phyloP scores from a whole-genome alignment of 2,329 filamentous ascomycete species.

The Fusarium dimerum region DNA sequence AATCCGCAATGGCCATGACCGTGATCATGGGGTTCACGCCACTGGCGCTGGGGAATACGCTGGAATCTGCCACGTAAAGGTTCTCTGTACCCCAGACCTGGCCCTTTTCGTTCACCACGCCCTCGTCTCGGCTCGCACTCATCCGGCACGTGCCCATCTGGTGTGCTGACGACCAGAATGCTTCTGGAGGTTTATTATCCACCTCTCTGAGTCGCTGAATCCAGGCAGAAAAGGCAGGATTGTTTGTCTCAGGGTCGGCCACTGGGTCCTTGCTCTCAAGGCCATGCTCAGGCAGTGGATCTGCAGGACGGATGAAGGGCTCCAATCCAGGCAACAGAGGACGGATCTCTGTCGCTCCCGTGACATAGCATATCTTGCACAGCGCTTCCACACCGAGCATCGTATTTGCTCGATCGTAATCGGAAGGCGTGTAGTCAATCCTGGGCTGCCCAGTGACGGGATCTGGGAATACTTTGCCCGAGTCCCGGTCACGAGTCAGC shows the following conservation, averaged over 20 bases:
- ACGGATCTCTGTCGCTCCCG: slow-evolving; percentile 80
- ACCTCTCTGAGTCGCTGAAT: slow-evolving; percentile 49
- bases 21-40: slow-evolving; percentile 85
- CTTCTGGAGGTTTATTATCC: slow-evolving; percentile 51
- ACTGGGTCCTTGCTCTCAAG: slow-evolving; percentile 17
- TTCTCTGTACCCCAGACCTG: slow-evolving; percentile 66
- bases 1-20: slow-evolving; percentile 69
- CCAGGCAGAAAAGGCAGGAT: slow-evolving; percentile 64
- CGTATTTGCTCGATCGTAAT: slow-evolving; percentile 71
- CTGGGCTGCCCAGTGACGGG: slow-evolving; percentile 63
- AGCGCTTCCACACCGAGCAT: slow-evolving; percentile 71
- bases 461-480: slow-evolving; percentile 74
- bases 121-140: slow-evolving; percentile 53
- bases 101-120: slow-evolving; percentile 60
- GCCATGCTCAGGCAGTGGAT: slow-evolving; percentile 17
- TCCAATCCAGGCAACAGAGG: slow-evolving; percentile 61
- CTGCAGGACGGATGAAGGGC: slow-evolving; percentile 54
- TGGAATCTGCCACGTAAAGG: slow-evolving; percentile 72
- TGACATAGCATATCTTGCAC: slow-evolving; percentile 75
- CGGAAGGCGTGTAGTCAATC: slow-evolving; percentile 70
- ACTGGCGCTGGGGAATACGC: slow-evolving; percentile 73
- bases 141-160: slow-evolving; percentile 81
- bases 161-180: slow-evolving; percentile 69
- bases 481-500: slow-evolving; percentile 73
- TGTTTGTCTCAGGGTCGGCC: slow-evolving; percentile 51